Conservation (phyloP, 257 asterid species). For the Coffea canephora region DNA sequence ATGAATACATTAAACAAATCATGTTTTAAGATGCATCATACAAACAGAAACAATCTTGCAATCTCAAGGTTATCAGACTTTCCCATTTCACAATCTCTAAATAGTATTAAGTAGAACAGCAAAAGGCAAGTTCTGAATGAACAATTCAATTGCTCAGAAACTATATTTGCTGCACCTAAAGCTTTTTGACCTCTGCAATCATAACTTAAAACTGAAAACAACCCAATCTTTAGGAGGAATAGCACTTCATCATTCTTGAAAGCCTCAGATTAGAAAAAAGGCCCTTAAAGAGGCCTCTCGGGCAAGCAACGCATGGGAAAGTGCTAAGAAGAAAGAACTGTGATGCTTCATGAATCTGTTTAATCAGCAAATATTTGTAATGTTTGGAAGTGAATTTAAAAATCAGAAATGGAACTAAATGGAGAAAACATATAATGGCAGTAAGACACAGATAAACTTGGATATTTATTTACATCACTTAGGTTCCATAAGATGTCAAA, state of each 20-base stretch:
- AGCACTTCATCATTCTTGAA: background rate
- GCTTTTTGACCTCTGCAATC: background rate
- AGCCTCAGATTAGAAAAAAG: too few species aligned
- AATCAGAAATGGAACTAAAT: background rate
- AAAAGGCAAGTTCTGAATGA: background rate
- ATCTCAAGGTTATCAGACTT: background rate
- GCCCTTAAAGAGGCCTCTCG: background rate
- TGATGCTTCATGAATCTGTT: background rate
- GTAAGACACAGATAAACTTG: background rate
- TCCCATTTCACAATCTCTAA: background rate
- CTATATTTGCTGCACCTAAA: too few species aligned
- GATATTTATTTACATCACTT: background rate
- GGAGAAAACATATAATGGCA: background rate
- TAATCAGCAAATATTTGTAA: background rate
- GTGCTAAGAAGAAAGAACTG: background rate
- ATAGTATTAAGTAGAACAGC: background rate
- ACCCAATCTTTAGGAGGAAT: background rate
- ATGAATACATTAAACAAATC: background rate
- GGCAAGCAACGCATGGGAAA: conserved; percentile 2
- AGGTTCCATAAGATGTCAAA: background rate
- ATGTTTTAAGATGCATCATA: background rate
- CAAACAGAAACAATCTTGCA: background rate
- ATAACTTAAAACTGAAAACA: background rate
- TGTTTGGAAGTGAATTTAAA: background rate
- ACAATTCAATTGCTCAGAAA: background rate